A percentile compares a stretch with the other conserved stretches of the same genome.
Conservation (phyloP, 495 filamentous ascomycete genomes). For the Venustampulla echinocandica region DNA sequence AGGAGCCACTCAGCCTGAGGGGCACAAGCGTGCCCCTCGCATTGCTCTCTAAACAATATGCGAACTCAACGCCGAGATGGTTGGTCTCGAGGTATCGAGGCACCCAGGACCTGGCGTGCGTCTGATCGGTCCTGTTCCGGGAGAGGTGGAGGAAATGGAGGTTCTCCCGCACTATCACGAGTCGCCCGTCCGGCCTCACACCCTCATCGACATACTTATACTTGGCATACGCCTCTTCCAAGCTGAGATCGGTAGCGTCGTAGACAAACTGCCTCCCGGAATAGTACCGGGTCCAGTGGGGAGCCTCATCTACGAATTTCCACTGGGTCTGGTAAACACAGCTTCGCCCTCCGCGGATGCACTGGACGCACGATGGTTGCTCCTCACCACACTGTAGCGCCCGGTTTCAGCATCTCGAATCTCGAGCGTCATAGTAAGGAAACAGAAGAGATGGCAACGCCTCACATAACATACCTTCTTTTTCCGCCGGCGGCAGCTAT, state of each 20-base stretch:
- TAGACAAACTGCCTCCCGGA: neutral
- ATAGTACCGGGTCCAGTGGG: neutral
- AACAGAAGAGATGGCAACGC: neutral
- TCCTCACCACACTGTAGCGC: slow-evolving; percentile 6
- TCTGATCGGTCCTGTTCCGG: neutral
- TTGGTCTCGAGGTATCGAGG: slow-evolving; percentile 1
- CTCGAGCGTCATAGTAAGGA: neutral
- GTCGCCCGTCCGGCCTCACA: neutral
- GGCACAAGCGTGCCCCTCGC: slow-evolving; percentile 1
- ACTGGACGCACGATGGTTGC: neutral
- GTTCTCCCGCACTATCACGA: neutral
- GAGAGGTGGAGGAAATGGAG: neutral
- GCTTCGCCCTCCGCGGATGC: slow-evolving; percentile 1
- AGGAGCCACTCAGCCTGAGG: neutral
- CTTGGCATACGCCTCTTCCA: neutral
- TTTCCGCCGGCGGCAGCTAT: slow-evolving; percentile 43
- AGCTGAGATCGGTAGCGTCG: neutral
- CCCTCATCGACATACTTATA: too few species aligned
- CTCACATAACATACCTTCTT: slow-evolving; percentile 38
- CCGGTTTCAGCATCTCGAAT: neutral
- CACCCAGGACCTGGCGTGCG: neutral
- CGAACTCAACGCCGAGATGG: neutral
- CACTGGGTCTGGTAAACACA: slow-evolving; percentile 2
- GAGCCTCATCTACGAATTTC: slow-evolving; percentile 8
- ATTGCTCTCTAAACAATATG: slow-evolving; percentile 2